Evolutionary conservation across 345 rosid genomes (phyloP).

Genomic region (Pistacia atlantica): DNA sequence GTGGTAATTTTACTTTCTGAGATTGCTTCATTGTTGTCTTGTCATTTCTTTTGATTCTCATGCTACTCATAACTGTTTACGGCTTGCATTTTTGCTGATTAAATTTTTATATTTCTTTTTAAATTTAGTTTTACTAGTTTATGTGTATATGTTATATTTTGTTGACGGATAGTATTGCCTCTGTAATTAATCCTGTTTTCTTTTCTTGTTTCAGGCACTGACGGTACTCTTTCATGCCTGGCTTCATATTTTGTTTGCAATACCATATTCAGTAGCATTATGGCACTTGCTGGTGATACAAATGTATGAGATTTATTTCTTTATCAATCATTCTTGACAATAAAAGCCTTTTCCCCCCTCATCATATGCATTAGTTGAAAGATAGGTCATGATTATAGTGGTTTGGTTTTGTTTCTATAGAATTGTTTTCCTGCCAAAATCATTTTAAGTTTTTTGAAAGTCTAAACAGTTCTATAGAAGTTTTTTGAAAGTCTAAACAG

Average conservation of each 20-base stretch:
- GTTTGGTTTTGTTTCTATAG: background rate
- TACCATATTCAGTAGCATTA: conserved; percentile 69
- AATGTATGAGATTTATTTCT: conserved; percentile 59
- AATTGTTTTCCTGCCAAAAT: background rate
- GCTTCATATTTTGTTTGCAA: conserved; percentile 95
- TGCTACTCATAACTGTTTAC: background rate
- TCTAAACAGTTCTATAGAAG: background rate
- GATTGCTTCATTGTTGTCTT: background rate
- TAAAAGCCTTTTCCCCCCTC: background rate
- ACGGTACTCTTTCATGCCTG: conserved; percentile 92
- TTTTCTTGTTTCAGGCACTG: conserved; percentile 66
- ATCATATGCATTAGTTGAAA: background rate
- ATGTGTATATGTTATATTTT: background rate
- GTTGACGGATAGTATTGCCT: background rate
- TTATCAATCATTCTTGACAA: background rate
- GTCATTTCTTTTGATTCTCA: background rate
- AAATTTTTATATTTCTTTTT: background rate
- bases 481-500: background rate
- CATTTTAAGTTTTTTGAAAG: background rate
- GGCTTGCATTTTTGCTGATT: background rate
- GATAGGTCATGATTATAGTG: background rate
- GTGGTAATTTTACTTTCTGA: conserved; percentile 53
- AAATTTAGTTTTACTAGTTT: background rate
- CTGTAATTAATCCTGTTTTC: conserved; percentile 12
- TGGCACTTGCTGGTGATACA: conserved; percentile 56